Percentiles rank a stretch among this genome's conserved stretches.
Conservation (phyloP, 2,329 filamentous ascomycete genomes). For the Trichoderma citrinoviride region DNA sequence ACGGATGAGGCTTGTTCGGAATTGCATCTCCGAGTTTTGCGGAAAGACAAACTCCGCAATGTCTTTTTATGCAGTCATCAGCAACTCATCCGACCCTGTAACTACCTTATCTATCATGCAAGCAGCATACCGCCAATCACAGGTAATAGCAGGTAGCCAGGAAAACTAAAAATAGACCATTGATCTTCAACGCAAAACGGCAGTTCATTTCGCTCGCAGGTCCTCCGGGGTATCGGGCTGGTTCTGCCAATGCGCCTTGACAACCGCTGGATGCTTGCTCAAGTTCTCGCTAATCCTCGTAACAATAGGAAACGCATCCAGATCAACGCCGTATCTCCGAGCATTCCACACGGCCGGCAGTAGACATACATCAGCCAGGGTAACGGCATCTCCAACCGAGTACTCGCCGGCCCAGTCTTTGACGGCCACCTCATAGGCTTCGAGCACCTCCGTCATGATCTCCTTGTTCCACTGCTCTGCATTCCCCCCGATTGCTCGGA, state of each 20-base stretch:
- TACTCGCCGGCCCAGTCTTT: conserved; percentile 45
- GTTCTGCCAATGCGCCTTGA: conserved; percentile 50
- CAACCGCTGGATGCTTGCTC: conserved; percentile 49
- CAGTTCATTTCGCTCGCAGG: conserved; percentile 23
- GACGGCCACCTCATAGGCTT: conserved; percentile 52
- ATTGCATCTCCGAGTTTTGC: neutral
- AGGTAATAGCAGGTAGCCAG: too few relatives aligned
- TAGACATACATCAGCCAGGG: conserved; percentile 57
- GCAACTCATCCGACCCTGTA: neutral
- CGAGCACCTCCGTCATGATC: conserved; percentile 52
- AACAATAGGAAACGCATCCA: conserved; percentile 49
- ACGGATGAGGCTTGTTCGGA: neutral
- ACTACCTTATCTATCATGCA: neutral
- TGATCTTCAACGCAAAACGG: too few relatives aligned
- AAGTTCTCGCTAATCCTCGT: conserved; percentile 45
- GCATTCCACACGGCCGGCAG: conserved; percentile 59
- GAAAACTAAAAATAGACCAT: too few relatives aligned
- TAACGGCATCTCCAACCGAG: conserved; percentile 55
- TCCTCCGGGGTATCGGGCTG: conserved; percentile 50
- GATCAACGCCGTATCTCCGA: conserved; percentile 52
- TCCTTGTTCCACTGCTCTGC: conserved; percentile 50
- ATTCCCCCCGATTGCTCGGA: conserved; percentile 44
- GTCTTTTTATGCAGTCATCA: neutral
- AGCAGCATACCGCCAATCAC: neutral
- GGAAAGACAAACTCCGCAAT: neutral